Conservation (phyloP, 805 yeast species). For the Saccharomycopsis javanensis region DNA sequence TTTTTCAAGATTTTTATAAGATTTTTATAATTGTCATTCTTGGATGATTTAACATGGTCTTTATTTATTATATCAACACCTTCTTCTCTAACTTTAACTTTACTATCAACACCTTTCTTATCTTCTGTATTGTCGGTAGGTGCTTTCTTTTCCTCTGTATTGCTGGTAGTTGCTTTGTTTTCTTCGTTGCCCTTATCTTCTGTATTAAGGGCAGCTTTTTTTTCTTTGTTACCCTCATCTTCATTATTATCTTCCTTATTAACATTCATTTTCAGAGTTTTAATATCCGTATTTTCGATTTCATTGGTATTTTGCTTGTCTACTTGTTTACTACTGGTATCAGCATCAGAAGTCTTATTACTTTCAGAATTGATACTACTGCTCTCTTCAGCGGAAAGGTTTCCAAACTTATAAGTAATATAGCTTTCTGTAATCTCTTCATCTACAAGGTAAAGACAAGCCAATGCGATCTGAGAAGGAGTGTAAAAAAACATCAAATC, state of each 20-base stretch:
- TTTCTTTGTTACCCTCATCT: conserved; percentile 8
- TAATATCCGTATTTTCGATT: conserved; percentile 10
- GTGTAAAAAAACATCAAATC: conserved; percentile 73
- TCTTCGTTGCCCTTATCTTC: conserved; percentile 3
- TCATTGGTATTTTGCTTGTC: conserved; percentile 2
- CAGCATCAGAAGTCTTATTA: too few relatives aligned
- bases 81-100: too few relatives aligned
- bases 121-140: too few relatives aligned
- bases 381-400: conserved; percentile 11
- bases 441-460: conserved; percentile 65
- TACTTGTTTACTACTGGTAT: conserved; percentile 5
- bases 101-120: too few relatives aligned
- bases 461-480: conserved; percentile 93
- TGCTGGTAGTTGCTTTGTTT: conserved; percentile 5
- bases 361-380: conserved; percentile 11
- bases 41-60: neutral
- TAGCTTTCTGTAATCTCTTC: conserved; percentile 56
- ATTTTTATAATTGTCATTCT: conserved; percentile 31
- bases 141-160: too few relatives aligned
- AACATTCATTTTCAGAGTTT: conserved; percentile 20
- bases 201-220: conserved; percentile 6
- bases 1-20: conserved; percentile 34
- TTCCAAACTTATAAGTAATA: conserved; percentile 53
- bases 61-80: too few relatives aligned
- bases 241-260: conserved; percentile 11